Base-by-base conservation (phyloP, 371 early-diverging fungal species). In the Haplosporangium sp. region DNA sequence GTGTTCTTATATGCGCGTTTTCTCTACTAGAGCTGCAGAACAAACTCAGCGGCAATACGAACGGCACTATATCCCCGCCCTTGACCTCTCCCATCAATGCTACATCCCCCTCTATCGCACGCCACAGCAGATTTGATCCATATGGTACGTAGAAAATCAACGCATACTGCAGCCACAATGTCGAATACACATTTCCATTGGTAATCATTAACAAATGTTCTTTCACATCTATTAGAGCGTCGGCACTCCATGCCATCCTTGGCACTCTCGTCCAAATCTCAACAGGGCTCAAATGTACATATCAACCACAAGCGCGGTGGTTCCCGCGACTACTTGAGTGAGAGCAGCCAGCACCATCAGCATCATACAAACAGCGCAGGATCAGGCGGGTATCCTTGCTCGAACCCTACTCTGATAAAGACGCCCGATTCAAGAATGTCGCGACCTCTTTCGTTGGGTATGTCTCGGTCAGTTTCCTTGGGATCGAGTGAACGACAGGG, bases 241-340 rank as follows among this genome's bases (percentile, higher is more conserved):
- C 69, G 74, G 18, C 74, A 74, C 50, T 74, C 74, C 3, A 74
- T 74, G 74, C 74, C 74, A 10, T 74, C 74, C 0, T 46, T 74
- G 14, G 69, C 69, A 29, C 66, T 75, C 23, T 65, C 75, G 36
- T 64, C 65, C 10, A 74, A 74, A 52, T 66, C 70, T 37, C 69
- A 59, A 52, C 60, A 59, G 18, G 56, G 40, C 16, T 40, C 59
- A 16, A 23, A 40, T 52, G 37, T 20, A 48, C 53, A 23, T 38
- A 51, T 20, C 50, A 14, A 20, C 36, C 71, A 70, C 21, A 59
- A 42, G 11, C 71, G 69, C 58, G 69, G 51, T 38, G 64, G 69
- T 10, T 74, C 75, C 12, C 75, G 75, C 42, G 75, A 74, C 52
- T 74, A 60, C 51, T 40, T 61, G 5, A 36, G 18, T 12, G 67